A percentile compares a stretch with the other conserved stretches of the same genome.
phyloP scores from a whole-genome alignment of 2,329 filamentous ascomycete genomes.

The Pestalotiopsis sp. region DNA sequence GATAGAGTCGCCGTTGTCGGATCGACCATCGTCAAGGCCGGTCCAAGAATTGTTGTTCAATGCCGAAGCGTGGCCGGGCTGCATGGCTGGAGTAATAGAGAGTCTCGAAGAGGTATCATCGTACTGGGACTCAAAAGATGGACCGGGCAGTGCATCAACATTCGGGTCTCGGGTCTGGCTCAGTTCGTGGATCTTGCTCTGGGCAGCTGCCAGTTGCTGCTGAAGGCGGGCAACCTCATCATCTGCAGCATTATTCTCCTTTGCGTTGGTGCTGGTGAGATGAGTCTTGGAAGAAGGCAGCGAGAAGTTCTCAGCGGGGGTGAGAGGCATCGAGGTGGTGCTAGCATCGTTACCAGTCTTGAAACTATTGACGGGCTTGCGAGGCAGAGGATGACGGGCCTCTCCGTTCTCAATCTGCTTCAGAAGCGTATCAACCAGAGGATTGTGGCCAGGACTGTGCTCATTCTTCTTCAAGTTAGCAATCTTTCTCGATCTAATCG shows the following conservation, averaged over 20 bases:
- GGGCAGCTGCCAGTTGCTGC: slow-evolving; percentile 70
- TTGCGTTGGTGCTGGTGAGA: slow-evolving; percentile 52
- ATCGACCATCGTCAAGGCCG: slow-evolving; percentile 54
- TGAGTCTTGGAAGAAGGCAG: slow-evolving; percentile 51
- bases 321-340: slow-evolving; percentile 63
- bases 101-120: slow-evolving; percentile 19
- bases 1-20: slow-evolving; percentile 58
- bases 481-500: not conserved
- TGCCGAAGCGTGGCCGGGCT: not conserved
- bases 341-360: slow-evolving; percentile 35
- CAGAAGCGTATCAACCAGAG: slow-evolving; percentile 71
- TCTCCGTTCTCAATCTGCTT: slow-evolving; percentile 70
- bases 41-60: slow-evolving; percentile 52
- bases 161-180: slow-evolving; percentile 64
- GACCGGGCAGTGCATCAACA: slow-evolving; percentile 55
- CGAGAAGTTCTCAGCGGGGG: slow-evolving; percentile 58
- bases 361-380: not conserved
- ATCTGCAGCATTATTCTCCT: slow-evolving; percentile 40
- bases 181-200: slow-evolving; percentile 70
- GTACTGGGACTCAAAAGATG: slow-evolving; percentile 28
- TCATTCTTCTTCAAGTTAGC: not conserved
- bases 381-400: not conserved
- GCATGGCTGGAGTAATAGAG: slow-evolving; percentile 9
- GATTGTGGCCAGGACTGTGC: slow-evolving; percentile 35
- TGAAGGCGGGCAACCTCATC: slow-evolving; percentile 70